phyloP scores from a whole-genome alignment of 2,329 filamentous ascomycete species.

The Cryphonectria radicalis region DNA sequence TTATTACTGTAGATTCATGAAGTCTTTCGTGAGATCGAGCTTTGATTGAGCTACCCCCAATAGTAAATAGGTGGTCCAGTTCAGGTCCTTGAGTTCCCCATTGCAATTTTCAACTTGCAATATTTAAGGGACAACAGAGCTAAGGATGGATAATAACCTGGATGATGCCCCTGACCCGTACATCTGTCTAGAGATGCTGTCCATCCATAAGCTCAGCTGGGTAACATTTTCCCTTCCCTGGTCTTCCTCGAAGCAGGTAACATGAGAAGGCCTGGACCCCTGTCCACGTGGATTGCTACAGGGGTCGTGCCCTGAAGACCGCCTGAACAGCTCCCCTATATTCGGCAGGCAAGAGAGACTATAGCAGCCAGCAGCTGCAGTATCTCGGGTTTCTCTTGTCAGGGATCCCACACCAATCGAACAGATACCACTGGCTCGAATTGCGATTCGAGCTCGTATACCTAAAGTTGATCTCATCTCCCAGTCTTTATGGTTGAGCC shows the following conservation, averaged over 20 bases:
- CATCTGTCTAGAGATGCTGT: neutral
- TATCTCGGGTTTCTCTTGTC: neutral
- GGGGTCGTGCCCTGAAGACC: neutral
- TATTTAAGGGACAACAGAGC: neutral
- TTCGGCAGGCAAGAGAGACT: neutral
- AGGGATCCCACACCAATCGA: slow-evolving; percentile 2
- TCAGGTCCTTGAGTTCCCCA: neutral
- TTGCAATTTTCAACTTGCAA: neutral
- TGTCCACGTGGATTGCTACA: neutral
- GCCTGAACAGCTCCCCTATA: neutral
- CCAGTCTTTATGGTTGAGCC: neutral
- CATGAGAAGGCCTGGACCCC: neutral
- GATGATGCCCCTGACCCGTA: neutral
- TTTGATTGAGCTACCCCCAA: neutral
- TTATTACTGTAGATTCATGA: slow-evolving; percentile 12
- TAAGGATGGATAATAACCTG: neutral
- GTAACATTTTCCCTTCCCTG: neutral
- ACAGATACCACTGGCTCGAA: neutral
- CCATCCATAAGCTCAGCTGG: neutral
- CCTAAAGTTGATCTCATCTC: neutral
- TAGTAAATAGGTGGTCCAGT: neutral
- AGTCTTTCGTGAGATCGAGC: neutral
- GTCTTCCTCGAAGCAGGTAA: neutral
- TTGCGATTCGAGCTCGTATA: neutral
- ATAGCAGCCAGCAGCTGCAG: neutral